Base-by-base conservation (phyloP, 2,329 filamentous ascomycete genomes). In the Xylariomycetidae sp. region DNA sequence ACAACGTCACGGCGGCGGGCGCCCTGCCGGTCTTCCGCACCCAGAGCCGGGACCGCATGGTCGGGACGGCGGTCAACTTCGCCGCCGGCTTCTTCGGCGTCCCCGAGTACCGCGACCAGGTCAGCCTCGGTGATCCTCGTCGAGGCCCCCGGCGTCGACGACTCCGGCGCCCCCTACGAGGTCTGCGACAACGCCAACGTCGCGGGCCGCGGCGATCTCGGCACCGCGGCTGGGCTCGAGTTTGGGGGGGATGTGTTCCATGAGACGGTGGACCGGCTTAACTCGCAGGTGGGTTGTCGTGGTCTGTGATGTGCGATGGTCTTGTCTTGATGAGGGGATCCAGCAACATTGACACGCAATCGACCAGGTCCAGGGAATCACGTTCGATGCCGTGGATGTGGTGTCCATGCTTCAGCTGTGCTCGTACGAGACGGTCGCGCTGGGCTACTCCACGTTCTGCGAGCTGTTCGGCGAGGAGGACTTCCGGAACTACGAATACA, bases 391-490 rank as follows among this genome's bases (percentile, higher is more conserved):
- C 4, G 55, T 47, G 3, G 61, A 65, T 27, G 46, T 46, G 12
- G 44, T 64, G 12, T 49, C 56, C 5, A 64, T 65, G 60, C 54
- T 66, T 6, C 57, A 65, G 19, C 50, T 57, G 19, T 58, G 53
- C 40, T 51, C 53, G 5, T 58, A 56, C 12, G 53, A 58, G 38
- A 57, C 54, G 0, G 41, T 53, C 18, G 60, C 61, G 0, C 56
- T 66, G 2, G 63, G 63, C 16, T 65, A 62, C 42, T 65, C 62
- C 0, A 46, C 56, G 3, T 66, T 65, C 49, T 67, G 63, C 40
- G 26, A 37, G 5, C 49, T 67, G 8, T 67, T 65, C 46, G 61
- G 46, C 29, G 49, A 64, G 27, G 43, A 64, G 34, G 63, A 67
- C 35, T 67, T 60, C 37, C 19, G 64, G 8, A 63, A 63, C 38